Base-by-base conservation (phyloP, 2,329 filamentous ascomycete species). In the Cladosporium austrohemisphaericum region DNA sequence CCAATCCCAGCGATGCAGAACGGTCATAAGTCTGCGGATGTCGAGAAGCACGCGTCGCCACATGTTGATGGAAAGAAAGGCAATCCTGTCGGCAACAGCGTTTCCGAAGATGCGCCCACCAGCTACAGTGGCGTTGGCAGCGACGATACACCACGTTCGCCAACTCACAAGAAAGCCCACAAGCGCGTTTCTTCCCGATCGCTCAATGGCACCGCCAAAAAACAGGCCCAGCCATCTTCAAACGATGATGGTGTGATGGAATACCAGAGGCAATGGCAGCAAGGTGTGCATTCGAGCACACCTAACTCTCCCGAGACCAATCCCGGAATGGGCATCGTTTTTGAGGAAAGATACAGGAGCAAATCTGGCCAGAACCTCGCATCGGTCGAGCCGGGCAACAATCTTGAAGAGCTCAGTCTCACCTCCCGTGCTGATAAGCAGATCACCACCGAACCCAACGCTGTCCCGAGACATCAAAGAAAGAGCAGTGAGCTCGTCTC, bases 301-400 rank as follows among this genome's bases (percentile, higher is more conserved):
- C 3, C 44, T 14, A 18, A 26, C 8, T 19, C 14, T 19, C n/a
- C n/a, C n/a, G n/a, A n/a, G n/a, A 22, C 20, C 18, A 9, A n/a
- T 10, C 18, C 33, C 25, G 41, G 41, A 2, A 33, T 45, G 6
- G 44, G 44, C 18, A 37, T 37, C 18, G 44, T 47, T 10, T 47
- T 47, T 8, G 44, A 49, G 14, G 44, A 46, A 31, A 33, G 38
- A 35, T 46, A 28, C 22, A 55, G 63, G 29, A 69, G 71, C 54
- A 67, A 67, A 50, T 65, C 72, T 50, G 75, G 75, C 41, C 63
- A 73, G 41, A 66, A 68, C 32, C 60, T 78, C 55, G 71, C 68
- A 16, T 75, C 67, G 52, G 64, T 75, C 40, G 71, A 71, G 59
- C 65, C 70, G 9, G 57, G 64, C 11, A 62, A 63, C 13, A 25